Base-by-base conservation (phyloP, 169 alveolate species). In the Eimeria acervulina region DNA sequence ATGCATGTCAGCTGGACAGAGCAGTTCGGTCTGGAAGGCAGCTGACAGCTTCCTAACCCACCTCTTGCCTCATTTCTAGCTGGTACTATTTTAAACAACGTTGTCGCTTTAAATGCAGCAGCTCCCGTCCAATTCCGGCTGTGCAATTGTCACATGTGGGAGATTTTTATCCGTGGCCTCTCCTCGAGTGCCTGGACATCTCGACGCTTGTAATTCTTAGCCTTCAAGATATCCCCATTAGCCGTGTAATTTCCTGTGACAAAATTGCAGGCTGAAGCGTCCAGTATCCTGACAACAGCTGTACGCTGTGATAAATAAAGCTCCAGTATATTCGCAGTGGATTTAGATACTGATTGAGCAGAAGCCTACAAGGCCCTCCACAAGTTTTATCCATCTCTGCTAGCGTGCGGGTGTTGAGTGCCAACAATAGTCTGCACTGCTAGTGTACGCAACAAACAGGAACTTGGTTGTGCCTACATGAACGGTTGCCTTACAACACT, bases 11-110 rank as follows among this genome's bases (percentile, higher is more conserved):
- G 97, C 68, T 98, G 97, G 96, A 98, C 99, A 23, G 95, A 91
- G 76, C 98, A 97, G 80, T 98, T 97, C 93, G 99, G 99, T 51
- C 96, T 97, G 80, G 98, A 98, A 83, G 99, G 99, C 42, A 89
- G 95, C 87, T 89, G 52, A 89, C 52, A n/a, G 81, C 40, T 63
- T 21, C 40, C 44, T 38, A 80, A 10, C 28, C 89, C 42, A 44
- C 51, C 15, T 3, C 44, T 19, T 17, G 31, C 28, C 51, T n/a
- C 21, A 5, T 66, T 28, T n/a, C 42, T 4, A 26, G 76, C 76
- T 0, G 76, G 2, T 28, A 66, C 23, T 28, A 23, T 66, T 36
- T 70, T 31, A 26, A 33, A 17, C 81, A 70, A 4, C n/a, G 12
- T 31, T 36, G 47, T 36, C 51, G 26, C 47, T 26, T n/a, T 44